Evolutionary conservation across 805 yeast genomes (phyloP).

Genomic region (Candida namnaoensis): DNA sequence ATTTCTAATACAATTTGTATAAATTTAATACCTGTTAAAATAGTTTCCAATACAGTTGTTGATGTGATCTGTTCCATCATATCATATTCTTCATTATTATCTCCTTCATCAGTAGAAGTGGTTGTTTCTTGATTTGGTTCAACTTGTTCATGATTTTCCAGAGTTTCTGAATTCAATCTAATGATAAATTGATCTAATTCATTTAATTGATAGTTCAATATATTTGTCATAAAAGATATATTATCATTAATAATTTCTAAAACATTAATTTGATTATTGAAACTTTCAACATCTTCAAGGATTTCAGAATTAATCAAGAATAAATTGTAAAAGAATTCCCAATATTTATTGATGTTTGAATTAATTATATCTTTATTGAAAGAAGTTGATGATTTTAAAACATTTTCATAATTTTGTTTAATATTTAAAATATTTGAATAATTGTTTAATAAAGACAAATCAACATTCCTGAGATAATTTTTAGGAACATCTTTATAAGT

Average conservation of each 20-base stretch:
- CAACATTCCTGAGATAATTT: conserved; percentile 22
- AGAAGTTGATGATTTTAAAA: neutral
- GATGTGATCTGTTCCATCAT: conserved; percentile 18
- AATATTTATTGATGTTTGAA: neutral
- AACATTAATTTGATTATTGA: conserved; percentile 4
- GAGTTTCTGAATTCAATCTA: conserved; percentile 6
- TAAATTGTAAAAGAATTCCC: conserved; percentile 19
- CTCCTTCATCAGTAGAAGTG: conserved; percentile 3
- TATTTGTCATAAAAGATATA: conserved; percentile 1
- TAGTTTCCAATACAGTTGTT: conserved; percentile 10
- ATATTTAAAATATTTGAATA: conserved; percentile 4
- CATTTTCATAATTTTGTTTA: conserved; percentile 7
- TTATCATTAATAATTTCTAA: conserved; percentile 3
- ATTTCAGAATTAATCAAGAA: conserved; percentile 11
- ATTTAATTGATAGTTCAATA: conserved; percentile 8
- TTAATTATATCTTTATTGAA: conserved; percentile 1
- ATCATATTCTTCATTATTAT: conserved; percentile 4
- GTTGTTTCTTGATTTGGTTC: conserved; percentile 4
- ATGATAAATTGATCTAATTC: conserved; percentile 12
- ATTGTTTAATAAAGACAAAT: conserved; percentile 5
- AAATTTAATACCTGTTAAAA: conserved; percentile 5
- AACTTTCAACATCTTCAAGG: conserved; percentile 5
- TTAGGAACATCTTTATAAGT: conserved; percentile 35
- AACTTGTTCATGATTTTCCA: conserved; percentile 3
- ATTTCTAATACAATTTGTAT: conserved; percentile 6